These are phyloP conservation scores for Candida berthetii DNA, from an alignment of 805 yeast species.

Conservation along the genomic window DNA sequence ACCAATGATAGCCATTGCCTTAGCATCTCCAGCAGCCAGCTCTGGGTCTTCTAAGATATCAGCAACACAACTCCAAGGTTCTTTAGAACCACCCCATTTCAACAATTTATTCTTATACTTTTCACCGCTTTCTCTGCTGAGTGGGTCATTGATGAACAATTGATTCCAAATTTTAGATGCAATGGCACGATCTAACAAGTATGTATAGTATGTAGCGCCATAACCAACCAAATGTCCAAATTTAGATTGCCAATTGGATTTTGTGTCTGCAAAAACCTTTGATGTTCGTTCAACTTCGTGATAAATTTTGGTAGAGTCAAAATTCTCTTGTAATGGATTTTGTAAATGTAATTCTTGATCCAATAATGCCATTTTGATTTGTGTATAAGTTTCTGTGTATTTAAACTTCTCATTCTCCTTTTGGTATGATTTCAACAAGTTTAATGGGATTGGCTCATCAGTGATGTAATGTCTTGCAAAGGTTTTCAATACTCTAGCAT, in stretches of 20 bases:
- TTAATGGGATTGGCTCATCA: conserved; percentile 48
- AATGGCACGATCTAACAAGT: conserved; percentile 85
- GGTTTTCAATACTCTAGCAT: conserved; percentile 63
- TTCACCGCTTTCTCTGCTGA: conserved; percentile 68
- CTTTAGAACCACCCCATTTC: conserved; percentile 90
- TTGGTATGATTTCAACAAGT: conserved; percentile 45
- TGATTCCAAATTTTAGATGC: conserved; percentile 81
- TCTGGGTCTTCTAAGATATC: conserved; percentile 64
- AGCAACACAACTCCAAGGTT: conserved; percentile 84
- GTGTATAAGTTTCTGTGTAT: conserved; percentile 75
- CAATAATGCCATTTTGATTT: conserved; percentile 81
- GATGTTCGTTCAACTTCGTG: conserved; percentile 57
- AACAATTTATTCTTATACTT: conserved; percentile 64
- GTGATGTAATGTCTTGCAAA: conserved; percentile 69
- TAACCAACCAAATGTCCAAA: conserved; percentile 92
- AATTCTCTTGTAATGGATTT: conserved; percentile 28
- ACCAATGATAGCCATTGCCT: conserved; percentile 60
- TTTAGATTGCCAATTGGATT: conserved; percentile 87
- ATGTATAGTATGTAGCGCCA: conserved; percentile 92
- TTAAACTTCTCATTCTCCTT: conserved; percentile 46
- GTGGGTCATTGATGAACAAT: conserved; percentile 65
- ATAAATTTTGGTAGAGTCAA: conserved; percentile 58
- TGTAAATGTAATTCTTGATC: conserved; percentile 71
- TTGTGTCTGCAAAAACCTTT: conserved; percentile 57
- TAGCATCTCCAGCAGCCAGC: conserved; percentile 58